Conservation (phyloP, 1,284 basidiomycete species). For the Cerioporus squamosus region DNA sequence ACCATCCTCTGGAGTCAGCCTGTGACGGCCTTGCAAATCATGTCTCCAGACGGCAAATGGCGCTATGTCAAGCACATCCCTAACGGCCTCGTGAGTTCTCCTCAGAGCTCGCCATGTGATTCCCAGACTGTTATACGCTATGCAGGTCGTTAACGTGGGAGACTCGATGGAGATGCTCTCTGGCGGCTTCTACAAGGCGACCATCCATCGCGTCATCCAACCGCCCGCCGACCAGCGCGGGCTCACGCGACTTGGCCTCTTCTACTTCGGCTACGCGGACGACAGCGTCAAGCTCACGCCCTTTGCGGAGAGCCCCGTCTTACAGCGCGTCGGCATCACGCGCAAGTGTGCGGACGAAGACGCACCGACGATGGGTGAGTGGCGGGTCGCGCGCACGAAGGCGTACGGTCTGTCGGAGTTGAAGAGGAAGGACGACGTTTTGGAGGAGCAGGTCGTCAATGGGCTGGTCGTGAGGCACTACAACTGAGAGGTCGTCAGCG, state of each 20-base stretch:
- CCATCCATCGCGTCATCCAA: constrained; percentile 47
- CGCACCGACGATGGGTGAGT: constrained; percentile 43
- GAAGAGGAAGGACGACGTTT: constrained; percentile 36
- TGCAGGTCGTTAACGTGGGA: constrained; percentile 43
- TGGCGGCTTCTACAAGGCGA: constrained; percentile 48
- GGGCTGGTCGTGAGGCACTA: constrained; percentile 51
- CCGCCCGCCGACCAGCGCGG: constrained; percentile 54
- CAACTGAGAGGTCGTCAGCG: too few relatives aligned
- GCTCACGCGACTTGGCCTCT: constrained; percentile 45
- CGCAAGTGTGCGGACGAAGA: constrained; percentile 31
- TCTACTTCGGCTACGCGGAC: constrained; percentile 45
- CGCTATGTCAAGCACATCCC: constrained; percentile 63
- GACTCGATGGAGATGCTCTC: constrained; percentile 49
- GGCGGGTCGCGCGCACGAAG: constrained; percentile 43
- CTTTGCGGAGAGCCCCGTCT: constrained; percentile 33
- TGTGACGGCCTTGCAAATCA: constrained; percentile 54
- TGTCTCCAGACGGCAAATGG: constrained; percentile 47
- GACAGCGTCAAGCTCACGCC: constrained; percentile 38
- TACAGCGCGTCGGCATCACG: constrained; percentile 36
- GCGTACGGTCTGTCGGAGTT: constrained; percentile 43
- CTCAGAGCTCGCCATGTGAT: neutral
- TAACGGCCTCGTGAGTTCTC: constrained; percentile 49
- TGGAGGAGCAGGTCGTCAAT: constrained; percentile 48
- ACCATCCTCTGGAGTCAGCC: constrained; percentile 65
- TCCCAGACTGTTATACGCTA: neutral